Evolutionary conservation across 257 asterid species (phyloP).

Genomic region (Fraxinus anomala): DNA sequence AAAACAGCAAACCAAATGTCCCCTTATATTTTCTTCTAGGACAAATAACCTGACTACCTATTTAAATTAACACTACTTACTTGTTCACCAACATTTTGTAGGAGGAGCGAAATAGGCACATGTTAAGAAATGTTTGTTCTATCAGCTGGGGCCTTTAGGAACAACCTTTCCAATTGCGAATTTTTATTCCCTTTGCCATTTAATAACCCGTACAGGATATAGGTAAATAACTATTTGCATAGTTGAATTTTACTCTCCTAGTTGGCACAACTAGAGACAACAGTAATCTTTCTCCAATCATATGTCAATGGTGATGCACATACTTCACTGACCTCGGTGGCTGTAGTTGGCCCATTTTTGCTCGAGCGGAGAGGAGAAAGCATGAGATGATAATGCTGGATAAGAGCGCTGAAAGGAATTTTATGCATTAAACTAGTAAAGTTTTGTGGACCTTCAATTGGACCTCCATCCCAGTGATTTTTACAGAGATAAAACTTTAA

Average conservation of each 20-base stretch:
- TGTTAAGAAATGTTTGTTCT: not conserved
- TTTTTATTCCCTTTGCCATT: not conserved
- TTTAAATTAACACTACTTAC: not conserved
- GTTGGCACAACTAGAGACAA: not conserved
- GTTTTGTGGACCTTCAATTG: not conserved
- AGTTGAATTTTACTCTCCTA: not conserved
- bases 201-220: not conserved
- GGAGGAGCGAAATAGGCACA: not conserved
- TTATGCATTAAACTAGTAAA: not conserved
- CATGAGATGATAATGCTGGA: not conserved
- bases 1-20: no score
- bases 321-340: not conserved
- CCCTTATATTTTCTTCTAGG: not conserved
- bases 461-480: not conserved
- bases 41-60: constrained; percentile 1
- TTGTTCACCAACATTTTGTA: not conserved
- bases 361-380: not conserved
- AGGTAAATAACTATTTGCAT: not conserved
- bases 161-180: not conserved
- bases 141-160: not conserved
- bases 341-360: not conserved
- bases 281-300: not conserved
- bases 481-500: not conserved
- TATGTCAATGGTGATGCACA: not conserved
- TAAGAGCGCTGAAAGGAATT: constrained; percentile 3